Evolutionary conservation across 2,329 filamentous ascomycete genomes (phyloP), one percentile per base, ranked within the genome.

Genomic region (Keithomyces neogunnii): DNA sequence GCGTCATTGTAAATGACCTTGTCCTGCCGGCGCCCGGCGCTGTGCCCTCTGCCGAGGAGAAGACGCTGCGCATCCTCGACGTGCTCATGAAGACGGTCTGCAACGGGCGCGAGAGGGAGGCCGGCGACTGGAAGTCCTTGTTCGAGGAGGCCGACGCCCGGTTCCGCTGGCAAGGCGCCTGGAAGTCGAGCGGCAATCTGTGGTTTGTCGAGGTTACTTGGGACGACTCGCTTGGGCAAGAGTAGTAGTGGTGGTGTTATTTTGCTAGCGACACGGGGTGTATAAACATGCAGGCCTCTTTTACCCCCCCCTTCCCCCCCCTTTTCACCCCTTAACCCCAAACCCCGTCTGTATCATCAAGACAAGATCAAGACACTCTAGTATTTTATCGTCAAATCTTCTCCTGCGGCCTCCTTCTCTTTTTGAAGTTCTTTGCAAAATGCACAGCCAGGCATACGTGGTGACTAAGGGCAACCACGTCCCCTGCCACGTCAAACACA

Each of bases 401-500:
- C 46, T 30, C 28, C 47, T 26, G 9, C 28, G 38, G 28, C 38
- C 38, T 50, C 30, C 52, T 53, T n/a, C 53, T 36, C n/a, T 46
- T 35, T 5, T 50, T 53, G 1, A 44, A 50, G 4, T 63, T 66
- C 36, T 57, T 57, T 40, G 59, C 58, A 4, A 53, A 50, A 43
- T 62, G 62, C 9, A 66, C 50, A n/a, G 57, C 53, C 58, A 67
- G 54, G 11, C 64, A 63, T 11, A 64, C 60, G 32, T 66, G 64
- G 31, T 64, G 60, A 28, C 59, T 61, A 47, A 67, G 45, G 1
- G 64, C 63, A 13, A 70, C 59, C 26, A 70, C 28, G 4, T 65
- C 59, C 0, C 60, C 65, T 0, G 53, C 26, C 1, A 31, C 31
- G 38, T 91, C 85, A 63, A 84, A 66, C 2, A 91, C 69, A 31